Evolutionary conservation across 2,329 filamentous ascomycete species (phyloP).

Genomic region (Uncinocarpus reesii): DNA sequence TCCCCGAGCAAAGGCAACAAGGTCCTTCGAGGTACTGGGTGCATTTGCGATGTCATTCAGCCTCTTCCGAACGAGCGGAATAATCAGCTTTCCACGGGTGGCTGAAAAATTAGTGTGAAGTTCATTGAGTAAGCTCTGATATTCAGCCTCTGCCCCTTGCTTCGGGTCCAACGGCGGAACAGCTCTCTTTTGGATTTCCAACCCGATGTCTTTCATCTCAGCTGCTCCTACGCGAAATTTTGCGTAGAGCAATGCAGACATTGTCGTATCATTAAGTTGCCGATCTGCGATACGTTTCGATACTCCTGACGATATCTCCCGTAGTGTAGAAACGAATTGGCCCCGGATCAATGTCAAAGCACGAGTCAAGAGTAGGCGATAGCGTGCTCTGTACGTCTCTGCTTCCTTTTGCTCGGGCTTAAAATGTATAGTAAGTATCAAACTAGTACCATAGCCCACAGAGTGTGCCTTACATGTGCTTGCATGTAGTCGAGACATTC

Average conservation of each 20-base stretch:
- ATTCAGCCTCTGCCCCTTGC: constrained; percentile 50
- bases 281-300: constrained; percentile 54
- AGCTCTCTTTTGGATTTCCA: constrained; percentile 58
- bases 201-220: constrained; percentile 54
- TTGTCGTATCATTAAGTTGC: constrained; percentile 61
- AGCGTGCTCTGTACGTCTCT: constrained; percentile 75
- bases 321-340: constrained; percentile 53
- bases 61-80: constrained; percentile 54
- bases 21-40: constrained; percentile 51
- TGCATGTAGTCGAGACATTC: constrained; percentile 90
- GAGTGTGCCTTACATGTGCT: constrained; percentile 53
- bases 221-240: constrained; percentile 59
- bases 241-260: constrained; percentile 60
- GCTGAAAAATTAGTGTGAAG: constrained; percentile 54
- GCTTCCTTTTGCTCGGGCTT: constrained; percentile 77
- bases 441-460: constrained; percentile 10
- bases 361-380: constrained; percentile 66
- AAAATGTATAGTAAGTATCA: constrained; percentile 18
- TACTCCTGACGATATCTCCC: constrained; percentile 53
- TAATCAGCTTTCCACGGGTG: constrained; percentile 48
- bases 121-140: constrained; percentile 56
- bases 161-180: constrained; percentile 51
- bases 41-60: constrained; percentile 45
- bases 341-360: constrained; percentile 57
- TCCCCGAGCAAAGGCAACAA: constrained; percentile 54